Conservation (phyloP, 2,329 filamentous ascomycete species). For the Sphaerulina musiva region DNA sequence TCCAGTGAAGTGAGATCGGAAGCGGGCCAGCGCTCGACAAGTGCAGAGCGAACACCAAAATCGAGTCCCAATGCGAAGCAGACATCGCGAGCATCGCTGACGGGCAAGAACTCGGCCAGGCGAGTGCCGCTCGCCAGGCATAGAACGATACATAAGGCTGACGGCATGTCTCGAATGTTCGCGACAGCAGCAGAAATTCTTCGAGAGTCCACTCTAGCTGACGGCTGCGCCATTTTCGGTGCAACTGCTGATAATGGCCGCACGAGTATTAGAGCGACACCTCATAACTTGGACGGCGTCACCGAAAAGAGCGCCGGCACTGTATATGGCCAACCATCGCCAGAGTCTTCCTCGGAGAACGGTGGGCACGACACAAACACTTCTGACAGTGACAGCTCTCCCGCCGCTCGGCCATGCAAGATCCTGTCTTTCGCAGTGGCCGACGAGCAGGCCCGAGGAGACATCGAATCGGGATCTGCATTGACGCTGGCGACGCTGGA, state of each 20-base stretch:
- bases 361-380: constrained; percentile 16
- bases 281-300: constrained; percentile 7
- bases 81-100: constrained; percentile 7
- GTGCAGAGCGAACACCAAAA: neutral
- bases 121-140: neutral
- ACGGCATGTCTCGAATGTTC: constrained; percentile 23
- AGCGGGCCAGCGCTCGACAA: neutral
- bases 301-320: constrained; percentile 3
- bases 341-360: constrained; percentile 13
- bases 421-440: constrained; percentile 23
- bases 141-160: constrained; percentile 5
- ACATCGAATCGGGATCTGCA: constrained; percentile 23
- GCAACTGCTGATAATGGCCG: constrained; percentile 19
- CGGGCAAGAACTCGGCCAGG: constrained; percentile 15
- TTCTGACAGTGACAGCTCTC: constrained; percentile 23
- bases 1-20: neutral
- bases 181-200: constrained; percentile 25
- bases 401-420: constrained; percentile 20
- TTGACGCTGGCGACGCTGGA: constrained; percentile 25
- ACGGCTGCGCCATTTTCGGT: constrained; percentile 28
- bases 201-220: constrained; percentile 28
- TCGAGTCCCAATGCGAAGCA: neutral
- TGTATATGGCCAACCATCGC: constrained; percentile 11
- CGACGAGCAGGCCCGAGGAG: constrained; percentile 20
- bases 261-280: constrained; percentile 12